A percentile compares a stretch with the other conserved stretches of the same genome.
phyloP scores from a whole-genome alignment of 192 early-diverging fungal species.

The Paraglomus occultum region DNA sequence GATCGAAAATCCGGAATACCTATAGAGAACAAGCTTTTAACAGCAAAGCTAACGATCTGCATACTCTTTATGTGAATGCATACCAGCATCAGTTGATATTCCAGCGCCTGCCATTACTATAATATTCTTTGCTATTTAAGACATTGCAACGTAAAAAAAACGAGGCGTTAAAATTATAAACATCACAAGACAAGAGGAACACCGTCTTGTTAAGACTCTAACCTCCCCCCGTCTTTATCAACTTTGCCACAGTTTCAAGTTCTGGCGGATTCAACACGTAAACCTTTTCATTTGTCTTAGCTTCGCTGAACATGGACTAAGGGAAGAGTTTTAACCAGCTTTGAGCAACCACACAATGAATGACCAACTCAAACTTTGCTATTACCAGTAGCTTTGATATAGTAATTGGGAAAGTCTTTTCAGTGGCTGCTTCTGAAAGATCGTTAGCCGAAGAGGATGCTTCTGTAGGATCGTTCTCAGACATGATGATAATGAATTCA shows the following conservation, averaged over 20 bases:
- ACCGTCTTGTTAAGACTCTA: background rate
- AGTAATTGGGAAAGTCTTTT: no score
- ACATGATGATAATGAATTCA: no score
- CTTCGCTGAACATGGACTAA: no score
- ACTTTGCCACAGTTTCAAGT: slow-evolving; percentile 41
- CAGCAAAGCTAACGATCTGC: slow-evolving; percentile 4
- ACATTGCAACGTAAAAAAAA: background rate
- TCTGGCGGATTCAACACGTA: slow-evolving; percentile 23
- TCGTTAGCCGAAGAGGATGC: no score
- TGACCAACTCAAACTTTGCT: no score
- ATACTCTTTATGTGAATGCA: no score
- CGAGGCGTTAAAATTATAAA: background rate
- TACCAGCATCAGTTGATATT: slow-evolving; percentile 72
- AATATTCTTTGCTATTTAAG: slow-evolving; percentile 54
- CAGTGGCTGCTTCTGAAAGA: no score
- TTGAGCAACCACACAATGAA: no score
- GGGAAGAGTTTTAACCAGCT: no score
- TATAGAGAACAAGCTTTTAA: slow-evolving; percentile 43
- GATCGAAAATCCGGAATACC: slow-evolving; percentile 93
- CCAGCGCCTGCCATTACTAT: slow-evolving; percentile 94
- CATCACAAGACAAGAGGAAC: background rate
- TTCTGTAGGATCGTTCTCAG: no score
- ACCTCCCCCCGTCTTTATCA: slow-evolving; percentile 46
- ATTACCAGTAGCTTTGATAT: no score
- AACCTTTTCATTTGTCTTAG: no score